Evolutionary conservation across 768 basidiomycete species (phyloP).

Genomic region (Rhizopogon vinicolor): DNA sequence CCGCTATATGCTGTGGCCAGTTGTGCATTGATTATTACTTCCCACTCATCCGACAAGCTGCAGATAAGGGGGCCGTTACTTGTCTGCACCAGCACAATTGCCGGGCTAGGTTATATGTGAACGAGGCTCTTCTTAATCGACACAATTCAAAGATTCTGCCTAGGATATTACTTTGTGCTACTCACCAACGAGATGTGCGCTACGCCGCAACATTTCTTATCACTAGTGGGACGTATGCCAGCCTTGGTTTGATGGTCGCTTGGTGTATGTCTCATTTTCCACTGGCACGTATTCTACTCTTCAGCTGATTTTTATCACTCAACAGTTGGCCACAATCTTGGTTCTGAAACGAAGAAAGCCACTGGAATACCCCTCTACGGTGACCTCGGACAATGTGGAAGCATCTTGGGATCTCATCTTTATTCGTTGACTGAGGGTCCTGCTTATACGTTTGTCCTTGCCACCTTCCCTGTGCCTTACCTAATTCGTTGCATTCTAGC

Average conservation of each 20-base stretch:
- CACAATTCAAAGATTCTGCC: background rate
- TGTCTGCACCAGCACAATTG: slow-evolving; percentile 22
- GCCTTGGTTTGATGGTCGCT: slow-evolving; percentile 41
- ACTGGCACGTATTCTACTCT: background rate
- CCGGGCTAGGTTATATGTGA: slow-evolving; percentile 39
- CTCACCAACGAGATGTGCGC: slow-evolving; percentile 29
- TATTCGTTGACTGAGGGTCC: slow-evolving; percentile 38
- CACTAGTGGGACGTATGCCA: slow-evolving; percentile 40
- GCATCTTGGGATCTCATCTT: slow-evolving; percentile 36
- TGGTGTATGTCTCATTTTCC: slow-evolving; percentile 34
- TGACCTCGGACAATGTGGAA: slow-evolving; percentile 38
- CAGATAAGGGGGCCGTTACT: slow-evolving; percentile 38
- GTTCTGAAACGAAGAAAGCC: slow-evolving; percentile 42
- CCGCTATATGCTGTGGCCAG: slow-evolving; percentile 47
- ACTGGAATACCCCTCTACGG: slow-evolving; percentile 38
- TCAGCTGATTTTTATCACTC: background rate
- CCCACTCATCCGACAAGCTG: slow-evolving; percentile 39
- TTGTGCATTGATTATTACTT: slow-evolving; percentile 29
- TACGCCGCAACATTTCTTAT: slow-evolving; percentile 45
- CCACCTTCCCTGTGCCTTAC: background rate
- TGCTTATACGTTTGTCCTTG: slow-evolving; percentile 26
- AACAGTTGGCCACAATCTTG: slow-evolving; percentile 38
- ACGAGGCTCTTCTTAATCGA: background rate
- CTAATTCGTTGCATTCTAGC: background rate
- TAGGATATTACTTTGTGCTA: slow-evolving; percentile 30